Percentiles rank a stretch among this genome's conserved stretches.
Conservation (phyloP, 768 basidiomycete genomes). For the Clitopilus hobsonii region DNA sequence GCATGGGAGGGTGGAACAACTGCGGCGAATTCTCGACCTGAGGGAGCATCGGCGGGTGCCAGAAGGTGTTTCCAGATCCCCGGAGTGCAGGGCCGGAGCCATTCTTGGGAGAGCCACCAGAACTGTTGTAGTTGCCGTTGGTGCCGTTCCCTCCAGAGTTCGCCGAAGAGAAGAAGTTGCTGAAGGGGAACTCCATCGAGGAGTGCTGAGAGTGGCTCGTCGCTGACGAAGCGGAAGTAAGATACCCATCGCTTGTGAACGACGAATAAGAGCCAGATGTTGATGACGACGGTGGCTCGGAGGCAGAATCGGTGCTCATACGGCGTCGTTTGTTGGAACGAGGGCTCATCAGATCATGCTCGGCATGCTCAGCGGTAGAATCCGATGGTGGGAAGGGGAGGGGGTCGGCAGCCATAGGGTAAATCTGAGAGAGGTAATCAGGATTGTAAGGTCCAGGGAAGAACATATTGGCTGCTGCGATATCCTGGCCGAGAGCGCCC, state of each 20-base stretch:
- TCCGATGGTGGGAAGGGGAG: conserved; percentile 52
- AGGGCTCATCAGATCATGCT: conserved; percentile 31
- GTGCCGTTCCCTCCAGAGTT: background rate
- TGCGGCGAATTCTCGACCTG: conserved; percentile 50
- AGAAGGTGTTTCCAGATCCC: conserved; percentile 60
- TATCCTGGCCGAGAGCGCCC: conserved; percentile 34
- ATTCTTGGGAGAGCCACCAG: conserved; percentile 29
- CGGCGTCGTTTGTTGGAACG: conserved; percentile 63
- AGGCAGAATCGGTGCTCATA: conserved; percentile 59
- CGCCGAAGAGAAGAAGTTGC: conserved; percentile 29
- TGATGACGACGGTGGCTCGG: conserved; percentile 56
- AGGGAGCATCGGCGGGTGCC: conserved; percentile 75
- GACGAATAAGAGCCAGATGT: conserved; percentile 48
- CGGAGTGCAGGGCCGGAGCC: conserved; percentile 44
- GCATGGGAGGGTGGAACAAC: conserved; percentile 68
- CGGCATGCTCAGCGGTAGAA: conserved; percentile 33
- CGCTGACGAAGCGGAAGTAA: conserved; percentile 46
- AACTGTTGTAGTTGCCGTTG: background rate
- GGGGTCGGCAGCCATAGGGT: conserved; percentile 40
- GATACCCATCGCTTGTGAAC: conserved; percentile 58
- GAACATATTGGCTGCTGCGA: conserved; percentile 31
- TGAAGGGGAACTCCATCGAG: conserved; percentile 68
- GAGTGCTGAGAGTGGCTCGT: conserved; percentile 54
- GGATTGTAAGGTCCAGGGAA: conserved; percentile 76
- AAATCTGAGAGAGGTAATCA: conserved; percentile 59